Base-by-base conservation (phyloP, 1,139 yeast genomes). In the Nematodospora anomalae region DNA sequence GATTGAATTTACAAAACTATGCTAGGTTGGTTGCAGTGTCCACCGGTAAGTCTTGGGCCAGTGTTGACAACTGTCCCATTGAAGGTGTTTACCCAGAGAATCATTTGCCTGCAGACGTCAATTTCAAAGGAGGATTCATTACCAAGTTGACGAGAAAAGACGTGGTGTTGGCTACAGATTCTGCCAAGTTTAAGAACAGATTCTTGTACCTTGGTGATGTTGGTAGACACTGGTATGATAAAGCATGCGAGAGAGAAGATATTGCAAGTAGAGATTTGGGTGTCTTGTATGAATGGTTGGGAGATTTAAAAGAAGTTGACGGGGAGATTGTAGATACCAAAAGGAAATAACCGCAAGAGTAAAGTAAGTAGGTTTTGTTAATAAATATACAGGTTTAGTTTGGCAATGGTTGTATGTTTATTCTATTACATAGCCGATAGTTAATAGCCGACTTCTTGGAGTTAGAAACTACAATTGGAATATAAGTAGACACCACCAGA, bases 21-120 rank as follows among this genome's bases (percentile, higher is more conserved):
- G 75, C 80, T 16, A 67, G 73, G 38, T 64, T 78, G 42, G 79
- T 78, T 16, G 60, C 79, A 25, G 76, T 74, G 2, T 73, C 80
- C n/a, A 74, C 82, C 5, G 83, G 83, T 26, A 71, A 76, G 47
- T 64, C 76, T 11, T 78, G 83, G 83, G 79, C 82, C 12, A 65
- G 79, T 2, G 79, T 72, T 26, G 79, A 73, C 49, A 78, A 78
- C 54, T 75, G 78, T 53, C 83, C 83, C 2, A 79, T 78, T 30
- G 71, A 74, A 1, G 79, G 77, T 4, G 73, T 71, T 7, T 68
- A 70, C 42, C 72, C 78, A 3, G 74, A 67, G 32, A 49, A 49
- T 35, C 49, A 54, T 30, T 46, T 70, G 44, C 83, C 83, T 1
- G 66, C 75, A 20, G 76, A 74, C 32, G 63, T 61, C 12, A 72